Conservation (phyloP, 495 filamentous ascomycete species). For the Neurospora cerealis region DNA sequence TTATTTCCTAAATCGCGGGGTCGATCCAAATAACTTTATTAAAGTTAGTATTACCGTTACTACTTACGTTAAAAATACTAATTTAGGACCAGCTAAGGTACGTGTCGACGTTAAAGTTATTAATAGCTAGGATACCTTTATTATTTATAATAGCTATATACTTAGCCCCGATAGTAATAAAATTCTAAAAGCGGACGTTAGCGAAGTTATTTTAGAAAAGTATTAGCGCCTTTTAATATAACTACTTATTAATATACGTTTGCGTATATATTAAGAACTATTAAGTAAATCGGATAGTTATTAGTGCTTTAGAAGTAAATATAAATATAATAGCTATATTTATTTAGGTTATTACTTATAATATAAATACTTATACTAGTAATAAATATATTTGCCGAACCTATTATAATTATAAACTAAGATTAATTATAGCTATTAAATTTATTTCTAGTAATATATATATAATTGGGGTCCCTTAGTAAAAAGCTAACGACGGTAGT, state of each 20-base stretch:
- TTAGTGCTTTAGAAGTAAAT: constrained; percentile 39
- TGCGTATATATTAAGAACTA: constrained; percentile 52
- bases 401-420: constrained; percentile 16
- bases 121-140: constrained; percentile 8
- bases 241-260: constrained; percentile 54
- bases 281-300: constrained; percentile 44
- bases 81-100: constrained; percentile 20
- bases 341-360: too few species aligned
- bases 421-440: constrained; percentile 8
- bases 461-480: constrained; percentile 10
- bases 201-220: constrained; percentile 56
- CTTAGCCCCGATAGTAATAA: constrained; percentile 8
- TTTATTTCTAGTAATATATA: neutral
- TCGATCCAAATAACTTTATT: constrained; percentile 16
- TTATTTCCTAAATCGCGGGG: constrained; percentile 15
- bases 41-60: constrained; percentile 3
- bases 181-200: constrained; percentile 31
- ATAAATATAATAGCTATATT: too few species aligned
- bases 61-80: constrained; percentile 12
- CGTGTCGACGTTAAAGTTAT: constrained; percentile 16
- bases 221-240: constrained; percentile 74
- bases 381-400: constrained; percentile 13
- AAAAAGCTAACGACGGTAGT: constrained; percentile 6
- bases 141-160: constrained; percentile 10
- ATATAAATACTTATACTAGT: constrained; percentile 14